Evolutionary conservation across 768 basidiomycete species (phyloP), one percentile per base, ranked within the genome.

Genomic region (Tylopilus vinaceipallidus): DNA sequence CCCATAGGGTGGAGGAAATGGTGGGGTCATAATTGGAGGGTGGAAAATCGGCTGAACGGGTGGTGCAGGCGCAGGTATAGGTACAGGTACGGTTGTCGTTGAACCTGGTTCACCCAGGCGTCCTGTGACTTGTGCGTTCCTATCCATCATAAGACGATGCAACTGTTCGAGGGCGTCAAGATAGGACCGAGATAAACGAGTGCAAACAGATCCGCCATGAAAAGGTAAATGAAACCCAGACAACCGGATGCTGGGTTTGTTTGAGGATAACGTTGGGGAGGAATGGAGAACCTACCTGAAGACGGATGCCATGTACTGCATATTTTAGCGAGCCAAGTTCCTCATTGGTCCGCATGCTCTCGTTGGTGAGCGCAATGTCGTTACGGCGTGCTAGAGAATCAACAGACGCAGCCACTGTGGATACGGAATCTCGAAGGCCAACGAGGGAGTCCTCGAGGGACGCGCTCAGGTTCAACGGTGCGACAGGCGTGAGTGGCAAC

Each of bases 61-160:
- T 27, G 54, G 52, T 26, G 30, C 41, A 2, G 63, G 62, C 2
- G 53, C 53, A 46, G 64, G 55, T 49, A 61, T 53, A 13, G 65
- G 57, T 4, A 62, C 56, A 26, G 63, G 54, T 14, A 45, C 24
- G 24, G 50, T 47, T n/a, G 35, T 47, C 10, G 42, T 35, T 22
- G 56, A 45, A 23, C 52, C 50, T 19, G 47, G 38, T 33, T 69
- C 70, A n/a, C 59, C 58, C 32, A 65, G 58, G 29, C 78, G 70
- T 41, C 79, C 78, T 23, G 76, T 79, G 42, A 79, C 69, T 54
- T 78, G 78, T 14, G 78, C 78, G 67, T 84, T 86, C 50, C 84
- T 75, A 35, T 88, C 85, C 82, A 87, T 82, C 84, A 89, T 84
- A 53, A 89, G 78, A 40, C 78, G 75, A 59, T 88, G 86, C 45